phyloP scores from a whole-genome alignment of 1,284 basidiomycete species.

The Ganoderma resinaceum region DNA sequence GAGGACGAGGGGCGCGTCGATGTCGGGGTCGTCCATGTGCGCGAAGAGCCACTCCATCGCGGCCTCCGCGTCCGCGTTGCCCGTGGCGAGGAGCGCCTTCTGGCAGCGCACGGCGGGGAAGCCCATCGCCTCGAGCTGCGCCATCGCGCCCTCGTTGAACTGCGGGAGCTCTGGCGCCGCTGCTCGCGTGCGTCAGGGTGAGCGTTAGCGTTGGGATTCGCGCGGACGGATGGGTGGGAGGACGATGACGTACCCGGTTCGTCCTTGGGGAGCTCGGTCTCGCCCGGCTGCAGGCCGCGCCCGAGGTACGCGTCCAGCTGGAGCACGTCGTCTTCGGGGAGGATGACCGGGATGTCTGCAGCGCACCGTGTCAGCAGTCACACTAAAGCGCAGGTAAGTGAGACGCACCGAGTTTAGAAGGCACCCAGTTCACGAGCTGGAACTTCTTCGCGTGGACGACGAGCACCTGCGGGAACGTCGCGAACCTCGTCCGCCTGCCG shows the following conservation, averaged over 20 bases:
- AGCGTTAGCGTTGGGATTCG: background rate
- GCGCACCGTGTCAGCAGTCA: background rate
- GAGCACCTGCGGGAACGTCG: conserved; percentile 89
- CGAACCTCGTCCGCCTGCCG: conserved; percentile 74
- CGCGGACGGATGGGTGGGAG: no score
- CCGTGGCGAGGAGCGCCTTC: conserved; percentile 90
- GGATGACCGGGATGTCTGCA: conserved; percentile 85
- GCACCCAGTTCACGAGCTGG: conserved; percentile 97
- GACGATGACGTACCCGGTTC: conserved; percentile 44
- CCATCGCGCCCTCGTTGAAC: conserved; percentile 79
- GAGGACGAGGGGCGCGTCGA: conserved; percentile 81
- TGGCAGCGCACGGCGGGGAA: conserved; percentile 86
- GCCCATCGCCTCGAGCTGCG: conserved; percentile 86
- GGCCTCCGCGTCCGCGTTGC: conserved; percentile 77
- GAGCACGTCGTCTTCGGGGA: conserved; percentile 69
- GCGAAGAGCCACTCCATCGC: conserved; percentile 97
- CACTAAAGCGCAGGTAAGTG: background rate
- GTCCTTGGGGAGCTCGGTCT: conserved; percentile 76
- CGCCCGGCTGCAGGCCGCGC: conserved; percentile 75
- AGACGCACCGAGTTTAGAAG: conserved; percentile 83
- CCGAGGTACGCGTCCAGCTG: conserved; percentile 78
- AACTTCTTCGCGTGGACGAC: conserved; percentile 95
- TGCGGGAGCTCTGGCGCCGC: conserved; percentile 53
- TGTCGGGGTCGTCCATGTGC: conserved; percentile 97
- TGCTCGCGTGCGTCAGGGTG: background rate